Evolutionary conservation across 345 rosid genomes (phyloP), one percentile per base, ranked within the genome.

Genomic region (Populus alba): DNA sequence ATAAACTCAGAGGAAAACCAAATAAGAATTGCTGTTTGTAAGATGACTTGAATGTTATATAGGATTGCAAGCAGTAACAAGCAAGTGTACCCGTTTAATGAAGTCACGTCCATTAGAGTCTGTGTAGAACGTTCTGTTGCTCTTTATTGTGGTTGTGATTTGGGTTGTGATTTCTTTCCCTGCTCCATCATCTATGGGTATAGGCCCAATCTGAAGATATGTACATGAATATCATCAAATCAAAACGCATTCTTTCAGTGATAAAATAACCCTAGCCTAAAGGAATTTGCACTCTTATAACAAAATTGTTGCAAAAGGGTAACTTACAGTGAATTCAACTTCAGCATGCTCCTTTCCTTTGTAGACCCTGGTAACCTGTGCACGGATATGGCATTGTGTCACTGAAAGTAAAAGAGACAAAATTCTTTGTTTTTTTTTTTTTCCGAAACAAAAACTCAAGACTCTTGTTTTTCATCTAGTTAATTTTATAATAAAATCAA

Each of bases 61-160:
- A 47, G 53, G 53, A 15, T 47, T 47, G 17, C 53, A 47, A 47
- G 53, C 53, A 47, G 53, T 47, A 47, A 47, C 53, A 47, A 47
- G 53, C 6, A 47, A 15, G 71, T 75, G 71, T 90, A 92, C 98
- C 96, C 98, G 86, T 87, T 90, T 88, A 76, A 93, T 89, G 85
- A 90, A 95, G 88, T 95, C 97, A 10, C 97, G 97, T 1, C 98
- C 98, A 79, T 93, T 95, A 73, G 98, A 95, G 83, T 92, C 98
- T 13, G 95, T 91, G 86, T 90, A 95, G 88, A 93, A 93, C 74
- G 95, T 92, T 78, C 78, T 85, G 79, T 90, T 95, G 81, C 93
- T 95, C 87, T 87, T 87, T 91, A 95, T 85, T 73, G 86, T 75
- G 66, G 97, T 89, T 78, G 91, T 90, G 80, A 95, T 81, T 83